Percentiles rank a stretch among this genome's conserved stretches.
phyloP scores from a whole-genome alignment of 441 rosid genomes.

The Adansonia rubrostipa region DNA sequence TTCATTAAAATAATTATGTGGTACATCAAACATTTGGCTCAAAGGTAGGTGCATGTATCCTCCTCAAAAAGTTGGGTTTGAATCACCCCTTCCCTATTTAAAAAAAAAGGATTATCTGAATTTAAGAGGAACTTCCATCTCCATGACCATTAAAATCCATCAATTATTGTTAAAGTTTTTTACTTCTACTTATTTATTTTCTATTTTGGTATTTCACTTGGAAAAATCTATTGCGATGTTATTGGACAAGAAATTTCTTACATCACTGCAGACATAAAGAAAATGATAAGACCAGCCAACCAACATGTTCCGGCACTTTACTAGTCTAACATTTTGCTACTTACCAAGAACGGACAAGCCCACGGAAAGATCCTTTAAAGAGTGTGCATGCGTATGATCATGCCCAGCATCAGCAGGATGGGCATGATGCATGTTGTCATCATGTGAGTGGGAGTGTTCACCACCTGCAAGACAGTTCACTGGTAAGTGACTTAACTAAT shows the following conservation, averaged over 20 bases:
- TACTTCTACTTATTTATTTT: background rate
- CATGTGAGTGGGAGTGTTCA: constrained; percentile 71
- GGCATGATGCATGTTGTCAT: constrained; percentile 50
- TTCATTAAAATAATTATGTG: background rate
- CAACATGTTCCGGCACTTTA: background rate
- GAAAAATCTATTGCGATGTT: background rate
- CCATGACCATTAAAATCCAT: background rate
- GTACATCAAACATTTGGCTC: background rate
- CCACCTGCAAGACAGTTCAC: constrained; percentile 62
- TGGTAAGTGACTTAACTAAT: constrained; percentile 21
- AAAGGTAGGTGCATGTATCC: background rate
- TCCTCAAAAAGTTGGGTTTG: background rate
- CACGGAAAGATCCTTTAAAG: constrained; percentile 80
- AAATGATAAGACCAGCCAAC: background rate
- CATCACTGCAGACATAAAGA: constrained; percentile 10
- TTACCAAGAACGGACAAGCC: constrained; percentile 85
- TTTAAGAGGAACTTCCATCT: background rate
- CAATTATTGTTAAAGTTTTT: background rate
- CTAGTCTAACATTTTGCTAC: constrained; percentile 27
- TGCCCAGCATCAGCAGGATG: constrained; percentile 39
- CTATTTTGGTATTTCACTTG: background rate
- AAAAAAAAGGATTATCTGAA: background rate
- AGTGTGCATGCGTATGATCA: constrained; percentile 62
- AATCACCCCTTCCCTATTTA: background rate
- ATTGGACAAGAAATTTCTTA: constrained; percentile 1